phyloP scores from a whole-genome alignment of 2,329 filamentous ascomycete genomes.

The Stemphylium vesicarium region DNA sequence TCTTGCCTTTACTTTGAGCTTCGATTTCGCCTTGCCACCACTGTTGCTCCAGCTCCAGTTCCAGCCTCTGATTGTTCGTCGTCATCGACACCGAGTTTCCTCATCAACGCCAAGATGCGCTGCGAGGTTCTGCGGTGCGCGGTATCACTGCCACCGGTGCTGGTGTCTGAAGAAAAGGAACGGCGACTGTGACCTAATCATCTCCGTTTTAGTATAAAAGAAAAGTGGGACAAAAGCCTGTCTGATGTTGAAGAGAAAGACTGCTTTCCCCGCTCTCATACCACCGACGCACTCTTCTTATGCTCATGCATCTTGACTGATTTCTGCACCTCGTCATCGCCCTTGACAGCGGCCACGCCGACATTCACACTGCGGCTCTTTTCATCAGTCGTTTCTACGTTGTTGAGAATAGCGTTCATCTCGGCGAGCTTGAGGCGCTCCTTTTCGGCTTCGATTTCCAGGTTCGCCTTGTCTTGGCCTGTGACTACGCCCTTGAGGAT shows the following conservation, averaged over 20 bases:
- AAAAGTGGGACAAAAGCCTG: neutral
- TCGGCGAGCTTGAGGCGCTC: constrained; percentile 10
- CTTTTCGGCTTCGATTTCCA: constrained; percentile 19
- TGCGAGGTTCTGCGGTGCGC: neutral
- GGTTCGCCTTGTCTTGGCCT: constrained; percentile 33
- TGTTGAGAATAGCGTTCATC: constrained; percentile 8
- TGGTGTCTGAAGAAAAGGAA: too few relatives aligned
- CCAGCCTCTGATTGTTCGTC: neutral
- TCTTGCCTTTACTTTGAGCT: too few relatives aligned
- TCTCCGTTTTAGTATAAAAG: too few relatives aligned
- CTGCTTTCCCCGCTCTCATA: neutral
- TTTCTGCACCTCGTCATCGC: constrained; percentile 3
- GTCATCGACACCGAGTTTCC: neutral
- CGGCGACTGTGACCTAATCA: too few relatives aligned
- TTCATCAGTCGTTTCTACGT: neutral
- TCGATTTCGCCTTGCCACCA: too few relatives aligned
- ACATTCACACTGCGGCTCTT: constrained; percentile 8
- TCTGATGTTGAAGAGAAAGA: neutral
- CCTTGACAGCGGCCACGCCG: constrained; percentile 8
- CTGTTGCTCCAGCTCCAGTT: neutral
- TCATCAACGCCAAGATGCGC: neutral
- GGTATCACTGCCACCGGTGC: too few relatives aligned
- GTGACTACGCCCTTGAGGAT: constrained; percentile 46
- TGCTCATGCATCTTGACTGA: constrained; percentile 1
- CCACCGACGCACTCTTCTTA: constrained; percentile 9